Evolutionary conservation across 768 basidiomycete genomes (phyloP).

Genomic region (Panaeolus papilionaceus): DNA sequence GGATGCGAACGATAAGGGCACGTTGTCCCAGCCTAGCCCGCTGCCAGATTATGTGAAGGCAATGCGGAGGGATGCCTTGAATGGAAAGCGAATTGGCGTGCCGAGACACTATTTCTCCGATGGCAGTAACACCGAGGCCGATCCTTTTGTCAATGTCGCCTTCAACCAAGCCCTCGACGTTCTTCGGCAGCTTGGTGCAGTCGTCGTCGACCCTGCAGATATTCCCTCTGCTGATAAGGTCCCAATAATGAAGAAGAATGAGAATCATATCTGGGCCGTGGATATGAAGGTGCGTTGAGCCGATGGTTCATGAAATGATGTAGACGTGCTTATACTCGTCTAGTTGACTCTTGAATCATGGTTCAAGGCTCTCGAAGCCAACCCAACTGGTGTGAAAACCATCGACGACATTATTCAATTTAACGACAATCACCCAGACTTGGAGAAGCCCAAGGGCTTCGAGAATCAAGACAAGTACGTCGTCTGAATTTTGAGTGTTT

Average conservation of each 20-base stretch:
- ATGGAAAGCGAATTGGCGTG: constrained; percentile 60
- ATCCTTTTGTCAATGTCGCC: constrained; percentile 43
- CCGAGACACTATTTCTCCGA: constrained; percentile 48
- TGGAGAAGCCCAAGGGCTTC: constrained; percentile 52
- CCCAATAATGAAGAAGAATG: background rate
- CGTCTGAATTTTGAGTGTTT: background rate
- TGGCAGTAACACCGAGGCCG: constrained; percentile 37
- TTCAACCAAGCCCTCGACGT: constrained; percentile 47
- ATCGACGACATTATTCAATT: constrained; percentile 65
- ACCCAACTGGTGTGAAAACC: constrained; percentile 60
- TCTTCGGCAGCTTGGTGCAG: constrained; percentile 48
- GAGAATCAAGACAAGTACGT: constrained; percentile 44
- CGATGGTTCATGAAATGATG: background rate
- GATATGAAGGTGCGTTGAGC: constrained; percentile 12
- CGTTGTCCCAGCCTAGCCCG: constrained; percentile 52
- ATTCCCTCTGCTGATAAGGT: constrained; percentile 66
- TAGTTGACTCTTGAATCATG: constrained; percentile 62
- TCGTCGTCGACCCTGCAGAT: constrained; percentile 67
- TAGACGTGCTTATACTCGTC: background rate
- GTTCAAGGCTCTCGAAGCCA: constrained; percentile 48
- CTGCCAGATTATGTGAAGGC: constrained; percentile 65
- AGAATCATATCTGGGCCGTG: background rate
- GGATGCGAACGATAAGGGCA: constrained; percentile 61
- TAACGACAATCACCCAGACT: constrained; percentile 54
- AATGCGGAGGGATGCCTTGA: constrained; percentile 51